phyloP scores from a whole-genome alignment of 2,329 filamentous ascomycete genomes.

The Fusarium sp. region DNA sequence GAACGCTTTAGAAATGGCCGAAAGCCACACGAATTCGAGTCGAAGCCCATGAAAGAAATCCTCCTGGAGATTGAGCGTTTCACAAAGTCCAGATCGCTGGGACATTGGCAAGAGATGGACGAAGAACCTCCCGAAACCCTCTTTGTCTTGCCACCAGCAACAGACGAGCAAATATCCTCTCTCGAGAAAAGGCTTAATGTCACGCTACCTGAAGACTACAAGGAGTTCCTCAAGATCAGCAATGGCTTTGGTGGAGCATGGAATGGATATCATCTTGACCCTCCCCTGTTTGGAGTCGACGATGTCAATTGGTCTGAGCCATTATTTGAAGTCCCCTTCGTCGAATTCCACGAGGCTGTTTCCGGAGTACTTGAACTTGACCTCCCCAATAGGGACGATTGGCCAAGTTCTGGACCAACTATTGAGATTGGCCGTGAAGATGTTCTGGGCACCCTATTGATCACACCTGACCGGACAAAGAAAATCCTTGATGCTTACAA shows the following conservation, averaged over 20 bases:
- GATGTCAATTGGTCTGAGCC: slow-evolving; percentile 24
- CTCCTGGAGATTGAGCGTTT: slow-evolving; percentile 22
- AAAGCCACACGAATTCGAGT: slow-evolving; percentile 10
- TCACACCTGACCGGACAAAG: slow-evolving; percentile 22
- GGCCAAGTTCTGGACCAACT: slow-evolving; percentile 24
- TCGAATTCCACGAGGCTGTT: slow-evolving; percentile 20
- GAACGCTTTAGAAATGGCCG: slow-evolving; percentile 28
- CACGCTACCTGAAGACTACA: slow-evolving; percentile 33
- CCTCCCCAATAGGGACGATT: neutral
- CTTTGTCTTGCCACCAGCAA: slow-evolving; percentile 31
- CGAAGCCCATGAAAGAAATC: slow-evolving; percentile 21
- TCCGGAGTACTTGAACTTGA: slow-evolving; percentile 11
- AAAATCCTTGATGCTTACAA: slow-evolving; percentile 23
- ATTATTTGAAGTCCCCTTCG: neutral
- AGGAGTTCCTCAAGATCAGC: slow-evolving; percentile 37
- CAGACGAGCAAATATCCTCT: slow-evolving; percentile 28
- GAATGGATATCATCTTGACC: slow-evolving; percentile 36
- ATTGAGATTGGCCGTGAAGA: slow-evolving; percentile 27
- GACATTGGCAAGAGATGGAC: slow-evolving; percentile 4
- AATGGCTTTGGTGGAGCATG: slow-evolving; percentile 39
- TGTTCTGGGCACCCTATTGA: slow-evolving; percentile 5
- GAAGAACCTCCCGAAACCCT: slow-evolving; percentile 26
- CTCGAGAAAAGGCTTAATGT: slow-evolving; percentile 27
- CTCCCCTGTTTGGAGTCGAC: slow-evolving; percentile 17
- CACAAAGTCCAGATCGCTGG: slow-evolving; percentile 18